Percentiles rank a stretch among this genome's conserved stretches.
Conservation (phyloP, 2,329 filamentous ascomycete genomes). For the Teratosphaeria pseudoeucalypti region DNA sequence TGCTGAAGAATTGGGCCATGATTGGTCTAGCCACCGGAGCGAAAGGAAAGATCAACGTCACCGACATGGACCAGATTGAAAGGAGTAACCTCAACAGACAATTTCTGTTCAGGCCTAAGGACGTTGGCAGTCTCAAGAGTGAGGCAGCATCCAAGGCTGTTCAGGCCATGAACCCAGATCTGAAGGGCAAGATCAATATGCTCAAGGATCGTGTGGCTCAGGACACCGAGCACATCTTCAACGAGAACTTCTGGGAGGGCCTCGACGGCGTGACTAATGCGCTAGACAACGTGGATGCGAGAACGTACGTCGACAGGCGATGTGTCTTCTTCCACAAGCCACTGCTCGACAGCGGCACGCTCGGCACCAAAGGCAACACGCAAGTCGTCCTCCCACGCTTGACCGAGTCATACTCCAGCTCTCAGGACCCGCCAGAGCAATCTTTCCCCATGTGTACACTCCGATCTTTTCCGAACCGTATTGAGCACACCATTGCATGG, state of each 20-base stretch:
- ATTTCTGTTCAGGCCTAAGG: constrained; percentile 85
- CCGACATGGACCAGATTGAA: constrained; percentile 97
- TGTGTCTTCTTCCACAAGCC: constrained; percentile 99
- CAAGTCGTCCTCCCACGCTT: constrained; percentile 85
- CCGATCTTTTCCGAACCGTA: constrained; percentile 93
- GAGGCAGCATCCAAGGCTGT: constrained; percentile 86
- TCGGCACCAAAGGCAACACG: constrained; percentile 98
- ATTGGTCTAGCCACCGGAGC: constrained; percentile 86
- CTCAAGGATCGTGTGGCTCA: constrained; percentile 81
- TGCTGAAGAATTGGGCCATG: constrained; percentile 99
- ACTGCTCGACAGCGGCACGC: constrained; percentile 86
- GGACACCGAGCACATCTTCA: constrained; percentile 89
- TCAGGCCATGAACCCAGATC: constrained; percentile 87
- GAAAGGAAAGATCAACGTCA: constrained; percentile 80
- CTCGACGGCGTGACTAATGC: constrained; percentile 94
- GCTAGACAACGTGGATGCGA: constrained; percentile 91
- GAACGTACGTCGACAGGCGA: constrained; percentile 89
- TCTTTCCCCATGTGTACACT: constrained; percentile 99
- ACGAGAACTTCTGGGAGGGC: constrained; percentile 80
- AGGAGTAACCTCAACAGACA: constrained; percentile 98
- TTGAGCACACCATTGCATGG: constrained; percentile 98
- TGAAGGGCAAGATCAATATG: constrained; percentile 73
- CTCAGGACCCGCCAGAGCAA: constrained; percentile 94
- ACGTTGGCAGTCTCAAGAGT: constrained; percentile 95
- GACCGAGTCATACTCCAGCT: constrained; percentile 95